These are phyloP conservation scores for Pisolithus albus DNA, from an alignment of 768 basidiomycete species.

Conservation along the genomic window DNA sequence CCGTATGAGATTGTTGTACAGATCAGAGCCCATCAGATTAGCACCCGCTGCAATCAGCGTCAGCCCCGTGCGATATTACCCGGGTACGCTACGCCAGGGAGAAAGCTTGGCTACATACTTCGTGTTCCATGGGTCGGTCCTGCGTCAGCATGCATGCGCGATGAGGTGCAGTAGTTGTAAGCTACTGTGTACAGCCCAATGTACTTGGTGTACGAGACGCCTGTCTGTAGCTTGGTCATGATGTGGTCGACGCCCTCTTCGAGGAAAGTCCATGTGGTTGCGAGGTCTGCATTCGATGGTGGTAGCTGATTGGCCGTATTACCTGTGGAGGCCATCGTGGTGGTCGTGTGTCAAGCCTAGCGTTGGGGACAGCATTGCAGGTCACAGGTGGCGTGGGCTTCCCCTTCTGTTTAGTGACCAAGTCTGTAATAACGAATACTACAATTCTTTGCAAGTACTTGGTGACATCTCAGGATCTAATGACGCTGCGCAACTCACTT, in stretches of 20 bases:
- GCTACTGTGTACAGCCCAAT: conserved; percentile 87
- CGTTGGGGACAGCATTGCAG: too few relatives aligned
- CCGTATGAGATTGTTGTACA: conserved; percentile 89
- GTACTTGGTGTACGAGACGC: conserved; percentile 85
- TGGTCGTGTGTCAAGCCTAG: conserved; percentile 18
- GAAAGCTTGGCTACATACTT: conserved; percentile 40
- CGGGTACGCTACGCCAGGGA: background rate
- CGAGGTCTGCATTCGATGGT: conserved; percentile 59
- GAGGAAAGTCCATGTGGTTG: conserved; percentile 83
- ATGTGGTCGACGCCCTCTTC: conserved; percentile 86
- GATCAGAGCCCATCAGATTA: conserved; percentile 93
- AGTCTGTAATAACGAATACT: too few relatives aligned
- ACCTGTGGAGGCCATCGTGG: conserved; percentile 29
- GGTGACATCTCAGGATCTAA: too few relatives aligned
- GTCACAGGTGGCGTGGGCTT: too few relatives aligned
- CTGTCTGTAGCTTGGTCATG: conserved; percentile 85
- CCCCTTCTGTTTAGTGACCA: too few relatives aligned
- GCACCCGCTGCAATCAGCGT: conserved; percentile 60
- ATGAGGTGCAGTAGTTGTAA: conserved; percentile 97
- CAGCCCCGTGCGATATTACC: conserved; percentile 4
- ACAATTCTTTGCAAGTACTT: too few relatives aligned
- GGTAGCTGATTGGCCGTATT: conserved; percentile 49
- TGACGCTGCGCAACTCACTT: too few relatives aligned
- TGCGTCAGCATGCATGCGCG: conserved; percentile 58
- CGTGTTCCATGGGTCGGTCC: conserved; percentile 37